Base-by-base conservation (phyloP, 2,329 filamentous ascomycete species). In the Aschersonia sp. region DNA sequence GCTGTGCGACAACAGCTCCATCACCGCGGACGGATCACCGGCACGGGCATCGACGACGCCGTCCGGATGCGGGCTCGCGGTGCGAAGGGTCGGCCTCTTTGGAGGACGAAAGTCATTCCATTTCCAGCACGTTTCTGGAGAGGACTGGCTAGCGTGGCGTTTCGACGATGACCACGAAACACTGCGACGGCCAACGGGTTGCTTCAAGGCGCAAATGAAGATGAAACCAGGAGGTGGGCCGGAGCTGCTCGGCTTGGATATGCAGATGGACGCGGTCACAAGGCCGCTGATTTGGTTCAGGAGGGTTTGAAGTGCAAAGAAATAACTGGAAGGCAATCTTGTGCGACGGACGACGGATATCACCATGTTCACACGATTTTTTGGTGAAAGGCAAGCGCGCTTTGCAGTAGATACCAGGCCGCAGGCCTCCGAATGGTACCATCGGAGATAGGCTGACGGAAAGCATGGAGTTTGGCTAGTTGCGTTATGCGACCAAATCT, bases 61-160 rank as follows among this genome's bases (percentile, higher is more conserved):
- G 1, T 52, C 49, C 2, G 30, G 46, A 2, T 58, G 56, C 40
- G 45, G 51, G 20, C 50, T 58, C 9, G 51, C 52, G 5, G 48
- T 52, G 20, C 41, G 47, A 12, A 56, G 54, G 46, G 45, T 46
- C 1, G 51, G 49, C 38, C 46, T 45, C n/a, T 53, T 55, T 47
- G 54, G 51, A 9, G 53, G 51, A 40, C 47, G 49, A 3, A 41
- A 53, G 6, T 53, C 53, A 9, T 53, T 48, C 41, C 50, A 55
- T 30, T 41, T 55, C 30, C 49, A 55, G 42, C 50, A 56, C 45
- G 50, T 52, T 31, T 56, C 54, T 4, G 55, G 53, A 1, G 48
- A 50, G 6, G 51, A 43, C 5, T 59, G 56, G 55, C 48, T 58
- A 4, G 53, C 52, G 1, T 57, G 51, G 52, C 48, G 50, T 44